Evolutionary conservation across 495 filamentous ascomycete species (phyloP), one percentile per base, ranked within the genome.

Genomic region (Melanomma pulvis-pyrius): DNA sequence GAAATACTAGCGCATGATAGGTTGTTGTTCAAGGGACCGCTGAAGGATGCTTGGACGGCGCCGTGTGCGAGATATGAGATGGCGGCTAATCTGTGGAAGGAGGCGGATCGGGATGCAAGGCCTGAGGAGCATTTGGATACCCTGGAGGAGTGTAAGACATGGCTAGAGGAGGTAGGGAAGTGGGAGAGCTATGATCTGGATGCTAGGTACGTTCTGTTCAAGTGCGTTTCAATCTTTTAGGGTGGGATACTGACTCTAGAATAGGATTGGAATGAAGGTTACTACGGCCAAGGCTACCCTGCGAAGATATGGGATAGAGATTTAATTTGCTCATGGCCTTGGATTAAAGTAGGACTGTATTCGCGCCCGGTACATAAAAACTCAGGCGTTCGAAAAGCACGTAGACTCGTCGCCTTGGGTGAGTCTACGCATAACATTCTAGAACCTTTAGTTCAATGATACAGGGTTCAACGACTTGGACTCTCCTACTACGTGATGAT

Each of bases 161-260:
- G 88, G 79, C 75, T 97, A 19, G 86, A 92, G 19, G 92, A 91
- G 77, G 89, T 90, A 24, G 86, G 88, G 21, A 85, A 79, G 24
- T 97, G 92, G 91, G 93, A 96, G 68, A 80, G 82, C 15, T 98
- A 90, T 73, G 87, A 94, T 49, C 80, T 98, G 34, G 96, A 98
- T 74, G 88, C 90, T 48, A 83, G 94, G 65, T 75, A 63, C 39
- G 54, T 51, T 39, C 21, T 9, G 12, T 25, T 24, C 50, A 21
- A 7, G 7, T 12, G 24, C 46, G 7, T 7, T 15, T 49, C 19
- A 25, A 51, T 24, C 21, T 12, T n/a, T 2, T 2, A 15, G n/a
- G 22, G 58, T 47, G 26, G 15, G 30, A 54, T 36, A 59, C 61
- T 66, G 60, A 69, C n/a, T 1, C 8, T 25, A 22, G 22, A 15